phyloP scores from a whole-genome alignment of 805 yeast genomes.

The Wickerhamomyces bisporus region DNA sequence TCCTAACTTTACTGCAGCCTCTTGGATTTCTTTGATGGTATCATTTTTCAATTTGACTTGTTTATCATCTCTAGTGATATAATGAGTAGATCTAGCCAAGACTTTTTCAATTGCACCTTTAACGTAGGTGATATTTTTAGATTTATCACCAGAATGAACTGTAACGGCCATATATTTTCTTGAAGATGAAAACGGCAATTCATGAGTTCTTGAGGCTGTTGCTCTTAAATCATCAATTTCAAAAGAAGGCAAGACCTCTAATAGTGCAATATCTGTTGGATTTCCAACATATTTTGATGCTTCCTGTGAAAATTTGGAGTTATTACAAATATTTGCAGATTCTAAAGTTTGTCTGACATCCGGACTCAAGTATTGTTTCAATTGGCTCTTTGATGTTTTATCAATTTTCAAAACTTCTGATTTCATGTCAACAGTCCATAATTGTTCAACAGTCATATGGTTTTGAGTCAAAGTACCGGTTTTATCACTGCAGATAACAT shows the following conservation, averaged over 20 bases:
- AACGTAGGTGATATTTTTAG: conserved; percentile 55
- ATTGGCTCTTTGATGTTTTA: conserved; percentile 35
- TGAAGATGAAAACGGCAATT: conserved; percentile 77
- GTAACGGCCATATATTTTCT: conserved; percentile 91
- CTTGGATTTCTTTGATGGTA: conserved; percentile 40
- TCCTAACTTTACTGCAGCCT: conserved; percentile 64
- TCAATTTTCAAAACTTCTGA: conserved; percentile 39
- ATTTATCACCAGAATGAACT: conserved; percentile 52
- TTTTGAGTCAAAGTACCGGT: conserved; percentile 89
- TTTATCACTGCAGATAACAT: conserved; percentile 88
- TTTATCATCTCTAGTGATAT: conserved; percentile 54
- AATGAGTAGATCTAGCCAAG: conserved; percentile 53
- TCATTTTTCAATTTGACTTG: conserved; percentile 52
- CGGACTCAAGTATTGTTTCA: conserved; percentile 40
- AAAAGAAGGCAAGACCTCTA: conserved; percentile 68
- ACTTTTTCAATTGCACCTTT: conserved; percentile 91
- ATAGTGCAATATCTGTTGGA: conserved; percentile 90
- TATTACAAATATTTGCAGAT: conserved; percentile 71
- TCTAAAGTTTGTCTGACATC: conserved; percentile 55
- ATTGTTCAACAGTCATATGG: conserved; percentile 81
- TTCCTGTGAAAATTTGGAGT: conserved; percentile 64
- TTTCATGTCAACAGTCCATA: conserved; percentile 70
- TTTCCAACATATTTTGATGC: conserved; percentile 76
- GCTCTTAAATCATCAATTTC: conserved; percentile 68
- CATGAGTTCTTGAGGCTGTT: conserved; percentile 54